These are phyloP conservation scores for Tricholoma flavovirens DNA, from an alignment of 768 basidiomycete genomes.

Conservation along the genomic window DNA sequence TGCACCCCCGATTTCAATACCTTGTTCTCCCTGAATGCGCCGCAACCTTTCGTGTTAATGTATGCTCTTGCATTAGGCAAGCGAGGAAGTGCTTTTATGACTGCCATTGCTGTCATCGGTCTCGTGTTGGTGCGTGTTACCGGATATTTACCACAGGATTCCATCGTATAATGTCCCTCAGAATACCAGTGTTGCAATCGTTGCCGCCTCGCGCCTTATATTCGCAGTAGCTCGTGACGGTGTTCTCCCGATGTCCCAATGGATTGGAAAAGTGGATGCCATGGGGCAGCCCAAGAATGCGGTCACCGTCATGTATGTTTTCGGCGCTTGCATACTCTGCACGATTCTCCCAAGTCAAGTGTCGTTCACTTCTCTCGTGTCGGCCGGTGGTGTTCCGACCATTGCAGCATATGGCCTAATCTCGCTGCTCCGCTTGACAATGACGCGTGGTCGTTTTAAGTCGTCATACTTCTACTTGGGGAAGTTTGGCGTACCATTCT, in stretches of 20 bases:
- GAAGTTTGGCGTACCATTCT: slow-evolving; percentile 59
- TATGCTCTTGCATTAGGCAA: slow-evolving; percentile 81
- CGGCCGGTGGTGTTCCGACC: slow-evolving; percentile 80
- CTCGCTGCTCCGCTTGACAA: slow-evolving; percentile 64
- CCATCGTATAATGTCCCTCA: slow-evolving; percentile 19
- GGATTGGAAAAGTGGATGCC: slow-evolving; percentile 73
- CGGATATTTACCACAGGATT: neutral
- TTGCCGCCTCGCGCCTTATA: slow-evolving; percentile 82
- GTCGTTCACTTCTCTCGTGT: slow-evolving; percentile 87
- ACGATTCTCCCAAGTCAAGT: slow-evolving; percentile 87
- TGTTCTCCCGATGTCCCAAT: slow-evolving; percentile 74
- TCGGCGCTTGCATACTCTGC: slow-evolving; percentile 72
- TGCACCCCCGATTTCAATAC: slow-evolving; percentile 76
- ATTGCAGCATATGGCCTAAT: slow-evolving; percentile 88
- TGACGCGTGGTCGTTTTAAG: slow-evolving; percentile 73
- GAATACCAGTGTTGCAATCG: slow-evolving; percentile 85
- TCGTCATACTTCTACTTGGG: slow-evolving; percentile 72
- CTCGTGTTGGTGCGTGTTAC: slow-evolving; percentile 61
- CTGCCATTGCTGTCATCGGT: slow-evolving; percentile 75
- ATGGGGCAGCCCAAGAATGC: slow-evolving; percentile 78
- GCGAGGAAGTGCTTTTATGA: slow-evolving; percentile 82
- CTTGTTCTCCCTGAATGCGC: slow-evolving; percentile 70
- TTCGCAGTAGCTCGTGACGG: slow-evolving; percentile 96
- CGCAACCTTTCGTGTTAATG: slow-evolving; percentile 88
- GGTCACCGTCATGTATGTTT: slow-evolving; percentile 80